Conservation (phyloP, 441 rosid genomes). For the Adansonia gregorii region DNA sequence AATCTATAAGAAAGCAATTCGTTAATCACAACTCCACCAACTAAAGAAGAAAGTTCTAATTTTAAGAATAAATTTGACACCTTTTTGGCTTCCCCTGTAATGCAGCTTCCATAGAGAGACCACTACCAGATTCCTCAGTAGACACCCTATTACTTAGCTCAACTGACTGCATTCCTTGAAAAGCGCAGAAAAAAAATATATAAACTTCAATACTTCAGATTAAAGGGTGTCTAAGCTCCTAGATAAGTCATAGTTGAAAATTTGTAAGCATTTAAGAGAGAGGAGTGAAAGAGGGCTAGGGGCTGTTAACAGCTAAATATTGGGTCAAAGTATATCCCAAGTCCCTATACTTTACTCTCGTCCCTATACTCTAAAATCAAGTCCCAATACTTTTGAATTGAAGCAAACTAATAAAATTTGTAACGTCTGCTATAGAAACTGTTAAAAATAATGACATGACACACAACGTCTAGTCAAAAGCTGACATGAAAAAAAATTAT, state of each 20-base stretch:
- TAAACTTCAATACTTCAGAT: constrained; percentile 28
- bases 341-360: too few relatives aligned
- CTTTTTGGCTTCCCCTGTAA: constrained; percentile 74
- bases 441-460: too few relatives aligned
- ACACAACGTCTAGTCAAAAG: too few relatives aligned
- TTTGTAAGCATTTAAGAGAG: not conserved
- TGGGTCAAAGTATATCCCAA: not conserved
- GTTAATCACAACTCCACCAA: constrained; percentile 31
- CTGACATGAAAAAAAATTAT: too few relatives aligned
- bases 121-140: constrained; percentile 40
- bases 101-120: constrained; percentile 41
- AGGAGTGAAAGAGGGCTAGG: not conserved
- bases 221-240: constrained; percentile 7
- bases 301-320: not conserved
- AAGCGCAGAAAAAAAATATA: constrained; percentile 30
- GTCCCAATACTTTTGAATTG: too few relatives aligned
- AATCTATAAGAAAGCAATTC: constrained; percentile 54
- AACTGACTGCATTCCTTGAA: constrained; percentile 66
- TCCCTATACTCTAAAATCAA: too few relatives aligned
- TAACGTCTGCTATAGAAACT: too few relatives aligned
- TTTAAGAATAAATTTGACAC: constrained; percentile 41
- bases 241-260: not conserved
- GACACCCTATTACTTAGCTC: constrained; percentile 35
- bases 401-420: too few relatives aligned
- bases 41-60: constrained; percentile 25